These are phyloP conservation scores for Westerdykella ornata DNA, from an alignment of 2,329 filamentous ascomycete genomes.

Conservation along the genomic window DNA sequence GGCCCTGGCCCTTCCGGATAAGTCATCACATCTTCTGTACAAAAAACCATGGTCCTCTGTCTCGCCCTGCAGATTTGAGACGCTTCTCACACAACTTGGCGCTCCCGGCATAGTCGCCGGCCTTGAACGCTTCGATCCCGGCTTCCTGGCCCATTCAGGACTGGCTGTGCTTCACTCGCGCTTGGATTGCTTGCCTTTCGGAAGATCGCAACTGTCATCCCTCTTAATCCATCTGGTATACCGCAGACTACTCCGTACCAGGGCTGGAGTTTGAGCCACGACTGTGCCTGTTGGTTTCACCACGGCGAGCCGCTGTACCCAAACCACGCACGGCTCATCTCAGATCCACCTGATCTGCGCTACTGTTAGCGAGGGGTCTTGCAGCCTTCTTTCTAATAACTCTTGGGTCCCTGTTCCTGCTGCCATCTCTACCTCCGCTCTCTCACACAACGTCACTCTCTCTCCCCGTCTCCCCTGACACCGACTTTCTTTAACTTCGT, in stretches of 20 bases:
- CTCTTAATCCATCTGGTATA: constrained; percentile 26
- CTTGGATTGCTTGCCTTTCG: constrained; percentile 16
- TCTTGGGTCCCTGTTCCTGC: constrained; percentile 28
- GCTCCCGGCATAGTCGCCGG: constrained; percentile 24
- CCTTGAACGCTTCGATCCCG: constrained; percentile 12
- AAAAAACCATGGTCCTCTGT: constrained; percentile 32
- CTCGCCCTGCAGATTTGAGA: constrained; percentile 38
- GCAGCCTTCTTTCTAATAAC: constrained; percentile 33
- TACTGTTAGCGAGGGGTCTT: constrained; percentile 13
- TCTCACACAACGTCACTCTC: constrained; percentile 21
- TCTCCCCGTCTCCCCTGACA: constrained; percentile 25
- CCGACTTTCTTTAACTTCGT: constrained; percentile 35
- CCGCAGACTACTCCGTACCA: constrained; percentile 19
- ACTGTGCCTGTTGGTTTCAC: constrained; percentile 34
- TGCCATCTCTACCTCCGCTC: constrained; percentile 28
- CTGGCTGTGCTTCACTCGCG: constrained; percentile 20
- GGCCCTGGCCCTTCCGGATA: constrained; percentile 14
- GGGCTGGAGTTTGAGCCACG: constrained; percentile 34
- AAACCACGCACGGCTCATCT: constrained; percentile 22
- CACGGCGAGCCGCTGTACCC: constrained; percentile 26
- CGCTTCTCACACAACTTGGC: constrained; percentile 34
- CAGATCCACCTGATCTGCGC: constrained; percentile 32
- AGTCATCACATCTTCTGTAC: constrained; percentile 10
- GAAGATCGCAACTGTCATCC: constrained; percentile 23
- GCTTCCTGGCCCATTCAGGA: constrained; percentile 13